Percentiles rank a stretch among this genome's conserved stretches.
These are phyloP conservation scores for Aegilops bicornis DNA, from an alignment of 176 grass and related monocot genomes.

Conservation along the genomic window DNA sequence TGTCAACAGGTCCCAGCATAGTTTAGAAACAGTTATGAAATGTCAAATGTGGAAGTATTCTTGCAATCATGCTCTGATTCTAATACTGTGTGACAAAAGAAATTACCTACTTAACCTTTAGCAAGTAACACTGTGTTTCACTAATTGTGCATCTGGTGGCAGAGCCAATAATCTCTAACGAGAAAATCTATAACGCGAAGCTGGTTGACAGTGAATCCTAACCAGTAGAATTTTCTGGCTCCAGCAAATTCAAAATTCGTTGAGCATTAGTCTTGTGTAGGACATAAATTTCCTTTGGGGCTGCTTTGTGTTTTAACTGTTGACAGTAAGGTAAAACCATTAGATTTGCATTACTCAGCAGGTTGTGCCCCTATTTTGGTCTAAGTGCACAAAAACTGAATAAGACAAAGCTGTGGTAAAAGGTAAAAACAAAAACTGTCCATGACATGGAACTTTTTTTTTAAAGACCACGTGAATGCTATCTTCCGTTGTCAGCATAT, in stretches of 20 bases:
- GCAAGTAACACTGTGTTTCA: constrained; percentile 12
- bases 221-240: background rate
- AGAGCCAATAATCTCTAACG: background rate
- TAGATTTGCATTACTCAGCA: constrained; percentile 5
- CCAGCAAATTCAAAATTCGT: background rate
- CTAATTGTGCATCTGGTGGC: background rate
- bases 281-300: background rate
- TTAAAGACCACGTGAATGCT: background rate
- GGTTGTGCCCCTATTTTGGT: background rate
- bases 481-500: background rate
- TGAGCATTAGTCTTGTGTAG: background rate
- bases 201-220: constrained; percentile 8
- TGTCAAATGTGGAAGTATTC: background rate
- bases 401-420: background rate
- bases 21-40: background rate
- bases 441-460: background rate
- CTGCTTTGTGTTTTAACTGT: background rate
- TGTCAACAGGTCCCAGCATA: constrained; percentile 9
- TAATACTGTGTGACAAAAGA: background rate
- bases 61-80: background rate
- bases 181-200: background rate
- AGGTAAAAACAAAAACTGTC: constrained; percentile 16
- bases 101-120: constrained; percentile 24
- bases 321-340: background rate
- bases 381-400: background rate